Evolutionary conservation across 1,284 basidiomycete species (phyloP), one percentile per base, ranked within the genome.

Genomic region (Papiliotrema laurentii): DNA sequence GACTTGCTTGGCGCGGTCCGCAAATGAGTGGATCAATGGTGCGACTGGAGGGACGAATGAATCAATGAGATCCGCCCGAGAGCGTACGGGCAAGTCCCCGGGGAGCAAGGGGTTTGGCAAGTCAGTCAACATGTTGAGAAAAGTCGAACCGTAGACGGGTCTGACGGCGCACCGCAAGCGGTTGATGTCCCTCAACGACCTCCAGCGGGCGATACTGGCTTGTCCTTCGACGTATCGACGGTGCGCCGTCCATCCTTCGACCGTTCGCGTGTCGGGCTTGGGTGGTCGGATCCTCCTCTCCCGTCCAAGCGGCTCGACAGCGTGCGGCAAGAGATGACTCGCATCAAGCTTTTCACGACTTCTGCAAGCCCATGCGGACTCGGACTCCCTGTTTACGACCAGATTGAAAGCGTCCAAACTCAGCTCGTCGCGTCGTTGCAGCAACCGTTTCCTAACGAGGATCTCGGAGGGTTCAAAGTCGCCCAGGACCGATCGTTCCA

Each of bases 391-490:
- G 18, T 85, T 76, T 52, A 93, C 84, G 3, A 75, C 78, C 33
- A 92, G 70, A 21, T 85, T 83, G 26, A 90, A 75, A 9, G 83
- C 61, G 48, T 82, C 82, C 28, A 92, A 74, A 58, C 86, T 80
- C 34, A 89, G 64, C 10, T 57, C 62, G 58, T 86, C 80, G 33
- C 88, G 64, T 10, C 56, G 61, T 5, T 47, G 45, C 10, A 89
- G 61, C 18, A 93, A 73, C 28, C 81, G 76, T 31, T 85, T 81
- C 21, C 92, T 81, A 14, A 93, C 73, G n/a, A 97, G 79, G 5
- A 97, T 69, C 48, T 94, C 92, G 66, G 85, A 84, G 73, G 93
- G 88, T 74, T 93, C 89, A 64, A 83, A 97, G 54, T 89, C 86
- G 16, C 85, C 83, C 19, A 86, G 77, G 4, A 86, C 89, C 21